Evolutionary conservation across 495 filamentous ascomycete species (phyloP).

Genomic region (Penicillium odoratum): DNA sequence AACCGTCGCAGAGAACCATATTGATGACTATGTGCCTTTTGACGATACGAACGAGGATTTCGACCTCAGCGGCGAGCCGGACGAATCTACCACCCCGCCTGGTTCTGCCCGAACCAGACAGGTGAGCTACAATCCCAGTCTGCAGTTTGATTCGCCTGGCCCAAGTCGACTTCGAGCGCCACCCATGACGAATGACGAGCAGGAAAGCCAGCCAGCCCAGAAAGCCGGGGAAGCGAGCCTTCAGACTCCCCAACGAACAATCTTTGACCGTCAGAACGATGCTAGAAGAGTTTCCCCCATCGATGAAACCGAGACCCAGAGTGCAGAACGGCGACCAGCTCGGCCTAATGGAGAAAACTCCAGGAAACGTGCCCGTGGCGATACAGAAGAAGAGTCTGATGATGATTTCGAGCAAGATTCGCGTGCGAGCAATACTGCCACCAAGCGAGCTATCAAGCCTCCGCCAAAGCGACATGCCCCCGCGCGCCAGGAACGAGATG

Average conservation of each 20-base stretch:
- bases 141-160: slow-evolving; percentile 14
- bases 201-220: background rate
- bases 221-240: background rate
- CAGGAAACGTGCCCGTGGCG: slow-evolving; percentile 20
- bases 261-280: slow-evolving; percentile 38
- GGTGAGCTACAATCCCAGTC: slow-evolving; percentile 17
- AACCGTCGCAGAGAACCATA: background rate
- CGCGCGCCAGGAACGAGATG: background rate
- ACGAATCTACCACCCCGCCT: slow-evolving; percentile 22
- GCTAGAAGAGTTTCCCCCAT: slow-evolving; percentile 29
- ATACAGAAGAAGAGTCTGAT: background rate
- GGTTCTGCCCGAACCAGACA: slow-evolving; percentile 22
- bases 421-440: background rate
- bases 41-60: slow-evolving; percentile 14
- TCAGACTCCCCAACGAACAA: slow-evolving; percentile 17
- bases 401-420: slow-evolving; percentile 4
- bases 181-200: background rate
- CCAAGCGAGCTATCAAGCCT: background rate
- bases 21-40: slow-evolving; percentile 12
- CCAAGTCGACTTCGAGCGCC: background rate
- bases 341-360: slow-evolving; percentile 5
- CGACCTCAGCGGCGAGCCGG: slow-evolving; percentile 2
- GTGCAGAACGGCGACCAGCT: slow-evolving; percentile 13
- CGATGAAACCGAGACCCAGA: slow-evolving; percentile 13
- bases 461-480: background rate